Conservation (phyloP, 179 eudicot genomes). For the Carnegiea gigantea region DNA sequence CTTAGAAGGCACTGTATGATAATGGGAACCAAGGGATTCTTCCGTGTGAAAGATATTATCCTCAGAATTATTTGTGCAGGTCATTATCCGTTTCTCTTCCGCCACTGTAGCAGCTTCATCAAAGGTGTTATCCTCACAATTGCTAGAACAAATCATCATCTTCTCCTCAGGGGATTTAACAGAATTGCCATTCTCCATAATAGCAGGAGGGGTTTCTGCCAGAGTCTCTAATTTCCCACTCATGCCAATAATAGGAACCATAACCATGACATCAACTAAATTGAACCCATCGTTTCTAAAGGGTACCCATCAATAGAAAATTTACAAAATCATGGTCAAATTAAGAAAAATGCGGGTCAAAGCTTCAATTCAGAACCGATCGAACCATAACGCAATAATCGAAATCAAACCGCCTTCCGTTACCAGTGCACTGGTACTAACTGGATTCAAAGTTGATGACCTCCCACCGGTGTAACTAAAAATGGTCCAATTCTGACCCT, state of each 20-base stretch:
- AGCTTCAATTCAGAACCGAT: conserved; percentile 12
- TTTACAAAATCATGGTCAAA: conserved; percentile 10
- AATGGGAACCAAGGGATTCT: conserved; percentile 12
- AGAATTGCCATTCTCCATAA: conserved; percentile 30
- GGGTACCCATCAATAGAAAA: conserved; percentile 5
- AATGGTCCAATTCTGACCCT: conserved; percentile 16
- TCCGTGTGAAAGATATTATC: conserved; percentile 38
- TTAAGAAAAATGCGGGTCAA: neutral
- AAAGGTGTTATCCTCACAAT: conserved; percentile 42
- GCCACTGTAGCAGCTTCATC: conserved; percentile 19
- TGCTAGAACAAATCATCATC: conserved; percentile 37
- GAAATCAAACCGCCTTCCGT: neutral
- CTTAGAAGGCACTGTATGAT: conserved; percentile 17
- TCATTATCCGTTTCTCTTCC: conserved; percentile 33
- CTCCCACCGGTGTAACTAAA: neutral
- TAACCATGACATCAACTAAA: conserved; percentile 8
- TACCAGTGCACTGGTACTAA: neutral
- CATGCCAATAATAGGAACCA: conserved; percentile 47
- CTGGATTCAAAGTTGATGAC: neutral
- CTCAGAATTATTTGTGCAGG: conserved; percentile 37
- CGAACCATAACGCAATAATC: conserved; percentile 14
- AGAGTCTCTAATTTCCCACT: conserved; percentile 29
- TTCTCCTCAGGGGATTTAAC: conserved; percentile 39
- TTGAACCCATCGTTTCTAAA: conserved; percentile 4
- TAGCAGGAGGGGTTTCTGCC: conserved; percentile 39